These are phyloP conservation scores for Xylaria castorea DNA, from an alignment of 495 filamentous ascomycete species.

Conservation along the genomic window DNA sequence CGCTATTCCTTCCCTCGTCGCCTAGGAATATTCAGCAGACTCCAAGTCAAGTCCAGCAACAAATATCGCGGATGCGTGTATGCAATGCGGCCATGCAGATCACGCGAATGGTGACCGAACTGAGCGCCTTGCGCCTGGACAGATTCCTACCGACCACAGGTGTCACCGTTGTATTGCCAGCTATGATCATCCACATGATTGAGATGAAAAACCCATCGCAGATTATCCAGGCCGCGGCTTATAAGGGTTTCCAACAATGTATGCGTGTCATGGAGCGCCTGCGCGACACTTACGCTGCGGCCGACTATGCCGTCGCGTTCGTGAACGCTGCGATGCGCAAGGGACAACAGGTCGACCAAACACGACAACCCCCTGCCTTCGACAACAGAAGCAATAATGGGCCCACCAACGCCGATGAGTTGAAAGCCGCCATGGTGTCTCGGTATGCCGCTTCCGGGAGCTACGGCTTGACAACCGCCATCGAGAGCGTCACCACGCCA, in stretches of 20 bases:
- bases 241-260: constrained; percentile 82
- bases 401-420: constrained; percentile 27
- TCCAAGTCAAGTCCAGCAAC: constrained; percentile 64
- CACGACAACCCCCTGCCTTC: constrained; percentile 20
- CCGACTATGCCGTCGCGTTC: constrained; percentile 85
- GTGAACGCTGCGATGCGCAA: constrained; percentile 84
- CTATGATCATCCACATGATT: constrained; percentile 88
- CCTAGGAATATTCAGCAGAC: constrained; percentile 62
- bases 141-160: constrained; percentile 84
- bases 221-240: constrained; percentile 68
- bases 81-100: constrained; percentile 80
- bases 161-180: constrained; percentile 86
- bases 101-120: constrained; percentile 74
- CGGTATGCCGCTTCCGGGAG: constrained; percentile 30
- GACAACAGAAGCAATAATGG: constrained; percentile 25
- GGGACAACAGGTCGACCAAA: constrained; percentile 55
- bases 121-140: constrained; percentile 72
- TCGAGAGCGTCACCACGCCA: constrained; percentile 47
- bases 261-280: constrained; percentile 83
- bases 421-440: constrained; percentile 33
- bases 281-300: constrained; percentile 83
- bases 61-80: constrained; percentile 79
- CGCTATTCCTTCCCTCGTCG: constrained; percentile 81
- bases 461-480: constrained; percentile 15
- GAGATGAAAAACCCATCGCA: constrained; percentile 83